Evolutionary conservation across 2,329 filamentous ascomycete species (phyloP), one percentile per base, ranked within the genome.

Genomic region (Cercospora sp.): DNA sequence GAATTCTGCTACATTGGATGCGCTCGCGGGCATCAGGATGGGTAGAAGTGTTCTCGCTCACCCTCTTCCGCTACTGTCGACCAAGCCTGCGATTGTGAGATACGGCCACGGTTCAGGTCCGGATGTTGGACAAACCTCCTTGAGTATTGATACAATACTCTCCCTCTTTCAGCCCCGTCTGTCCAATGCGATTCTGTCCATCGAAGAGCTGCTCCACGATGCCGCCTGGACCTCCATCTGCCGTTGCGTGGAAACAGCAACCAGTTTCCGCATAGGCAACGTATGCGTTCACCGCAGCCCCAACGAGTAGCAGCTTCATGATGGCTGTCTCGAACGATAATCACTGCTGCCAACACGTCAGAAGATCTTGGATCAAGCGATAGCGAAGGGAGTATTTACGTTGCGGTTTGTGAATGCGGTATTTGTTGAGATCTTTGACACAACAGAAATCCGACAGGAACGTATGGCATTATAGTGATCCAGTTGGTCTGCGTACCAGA

Each of bases 111-210:
- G 33, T 16, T 53, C 42, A 60, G 63, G 39, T 6, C 23, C 7
- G 20, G 42, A 51, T n/a, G 33, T 18, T 12, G 9, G 18, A 66
- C 72, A 23, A 74, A 23, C 77, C 80, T 55, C 85, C 84, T 62
- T 82, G 82, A 16, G 81, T 80, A 69, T 83, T 81, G 72, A 90
- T 83, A 66, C 83, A 87, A 75, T 86, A 90, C 8, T 83, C 80
- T 13, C 82, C 83, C 33, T 58, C 82, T 74, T 4, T 79, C 20
- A 73, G 63, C 12, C 65, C 66, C 20, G 45, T 64, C 59, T 85
- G 84, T 42, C 86, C 85, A 55, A 89, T 82, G 60, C 87, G 83
- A 73, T 84, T 85, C 79, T 91, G 89, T 8, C 89, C 89, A 76
- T 89, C 87, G 63, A 69, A 73, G 42, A 91, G 81, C 75, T 91